Evolutionary conservation across 1,139 yeast genomes (phyloP).

Genomic region (Ogataea hybrid): DNA sequence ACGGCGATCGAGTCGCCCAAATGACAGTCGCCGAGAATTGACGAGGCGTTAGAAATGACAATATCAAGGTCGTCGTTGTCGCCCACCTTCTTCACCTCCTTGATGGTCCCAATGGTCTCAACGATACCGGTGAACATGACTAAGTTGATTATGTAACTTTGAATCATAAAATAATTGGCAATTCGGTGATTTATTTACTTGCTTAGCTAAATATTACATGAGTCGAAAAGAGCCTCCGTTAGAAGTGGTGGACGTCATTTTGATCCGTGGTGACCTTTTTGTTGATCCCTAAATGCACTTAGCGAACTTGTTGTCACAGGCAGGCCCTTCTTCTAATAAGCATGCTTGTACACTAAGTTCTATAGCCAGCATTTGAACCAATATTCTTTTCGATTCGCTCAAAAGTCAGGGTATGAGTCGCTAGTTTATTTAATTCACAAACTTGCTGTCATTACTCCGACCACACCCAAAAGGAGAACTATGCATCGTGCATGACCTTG

Average conservation of each 20-base stretch:
- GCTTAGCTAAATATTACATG: not conserved
- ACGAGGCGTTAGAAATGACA: slow-evolving; percentile 59
- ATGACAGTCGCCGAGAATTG: slow-evolving; percentile 74
- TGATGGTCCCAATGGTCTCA: slow-evolving; percentile 72
- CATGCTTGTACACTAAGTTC: not conserved
- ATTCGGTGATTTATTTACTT: not conserved
- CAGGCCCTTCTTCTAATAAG: not conserved
- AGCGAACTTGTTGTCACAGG: not conserved
- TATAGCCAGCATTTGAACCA: not conserved
- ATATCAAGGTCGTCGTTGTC: slow-evolving; percentile 42
- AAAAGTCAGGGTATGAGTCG: too few species aligned
- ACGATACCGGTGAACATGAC: slow-evolving; percentile 93
- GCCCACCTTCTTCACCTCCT: slow-evolving; percentile 29
- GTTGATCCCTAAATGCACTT: not conserved
- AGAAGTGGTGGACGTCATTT: too few species aligned
- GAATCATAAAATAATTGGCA: not conserved
- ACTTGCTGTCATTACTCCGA: too few species aligned
- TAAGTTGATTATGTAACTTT: not conserved
- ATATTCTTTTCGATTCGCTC: not conserved
- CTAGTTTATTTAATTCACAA: too few species aligned
- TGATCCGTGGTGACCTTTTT: too few species aligned
- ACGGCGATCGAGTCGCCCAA: slow-evolving; percentile 91
- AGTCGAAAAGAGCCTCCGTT: too few species aligned
- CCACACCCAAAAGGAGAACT: too few species aligned
- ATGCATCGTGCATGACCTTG: too few species aligned